Conservation (phyloP, 768 basidiomycete genomes). For the Mycena vitilis region DNA sequence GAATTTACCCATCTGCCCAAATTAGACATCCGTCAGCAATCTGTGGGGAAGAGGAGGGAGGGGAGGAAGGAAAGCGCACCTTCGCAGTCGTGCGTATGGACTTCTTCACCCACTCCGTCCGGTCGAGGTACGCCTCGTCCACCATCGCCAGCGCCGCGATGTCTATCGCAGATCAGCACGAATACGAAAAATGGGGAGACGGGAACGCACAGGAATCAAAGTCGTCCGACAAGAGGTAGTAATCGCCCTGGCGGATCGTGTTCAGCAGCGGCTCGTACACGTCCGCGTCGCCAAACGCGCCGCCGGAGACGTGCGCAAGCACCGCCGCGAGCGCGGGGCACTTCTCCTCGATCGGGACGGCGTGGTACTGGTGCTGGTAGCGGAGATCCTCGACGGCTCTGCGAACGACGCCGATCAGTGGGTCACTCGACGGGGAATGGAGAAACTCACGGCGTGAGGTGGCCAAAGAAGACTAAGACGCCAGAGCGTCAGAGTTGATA, state of each 20-base stretch:
- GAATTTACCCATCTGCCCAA: conserved; percentile 90
- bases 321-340: conserved; percentile 86
- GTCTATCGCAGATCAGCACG: conserved; percentile 55
- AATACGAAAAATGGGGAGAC: neutral
- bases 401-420: neutral
- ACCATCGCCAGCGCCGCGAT: conserved; percentile 87
- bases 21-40: too few species aligned
- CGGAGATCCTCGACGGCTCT: conserved; percentile 87
- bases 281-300: conserved; percentile 81
- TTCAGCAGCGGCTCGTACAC: conserved; percentile 91
- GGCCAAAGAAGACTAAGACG: conserved; percentile 85
- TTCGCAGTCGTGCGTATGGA: conserved; percentile 86
- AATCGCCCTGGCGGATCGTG: conserved; percentile 80
- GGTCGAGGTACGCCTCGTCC: conserved; percentile 88
- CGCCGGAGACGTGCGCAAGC: conserved; percentile 78
- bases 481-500: neutral
- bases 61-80: conserved; percentile 46
- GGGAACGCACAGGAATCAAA: conserved; percentile 85
- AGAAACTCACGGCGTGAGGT: conserved; percentile 73
- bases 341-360: conserved; percentile 83
- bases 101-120: conserved; percentile 92
- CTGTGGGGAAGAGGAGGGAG: neutral
- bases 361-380: conserved; percentile 87
- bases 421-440: neutral
- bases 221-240: conserved; percentile 90